A percentile compares a stretch with the other conserved stretches of the same genome.
phyloP scores from a whole-genome alignment of 805 yeast genomes.

The Ogataea saltuana region DNA sequence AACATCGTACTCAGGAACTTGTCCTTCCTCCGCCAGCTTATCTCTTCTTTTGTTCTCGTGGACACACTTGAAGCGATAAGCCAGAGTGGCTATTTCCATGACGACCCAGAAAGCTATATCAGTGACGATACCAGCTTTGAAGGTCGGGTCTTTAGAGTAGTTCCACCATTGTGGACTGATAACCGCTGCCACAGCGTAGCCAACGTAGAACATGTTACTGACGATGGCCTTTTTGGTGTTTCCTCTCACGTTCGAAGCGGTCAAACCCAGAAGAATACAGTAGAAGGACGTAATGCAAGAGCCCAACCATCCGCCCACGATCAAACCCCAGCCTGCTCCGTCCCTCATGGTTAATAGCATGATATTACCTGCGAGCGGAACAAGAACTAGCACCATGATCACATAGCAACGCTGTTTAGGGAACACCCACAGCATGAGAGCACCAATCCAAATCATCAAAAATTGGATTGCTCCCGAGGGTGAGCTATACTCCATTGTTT shows the following conservation, averaged over 20 bases:
- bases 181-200: constrained; percentile 63
- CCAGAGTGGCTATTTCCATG: constrained; percentile 20
- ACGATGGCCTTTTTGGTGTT: constrained; percentile 64
- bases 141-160: constrained; percentile 54
- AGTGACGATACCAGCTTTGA: constrained; percentile 54
- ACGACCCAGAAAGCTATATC: constrained; percentile 46
- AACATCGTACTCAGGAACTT: constrained; percentile 23
- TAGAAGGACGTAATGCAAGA: constrained; percentile 23
- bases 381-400: constrained; percentile 19
- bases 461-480: constrained; percentile 37
- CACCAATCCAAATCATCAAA: constrained; percentile 29
- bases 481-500: constrained; percentile 29
- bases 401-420: constrained; percentile 30
- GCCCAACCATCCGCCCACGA: constrained; percentile 25
- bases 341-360: constrained; percentile 17
- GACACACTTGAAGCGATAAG: constrained; percentile 29
- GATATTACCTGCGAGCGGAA: constrained; percentile 29
- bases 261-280: constrained; percentile 22
- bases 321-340: constrained; percentile 24
- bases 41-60: constrained; percentile 30
- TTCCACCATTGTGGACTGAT: constrained; percentile 71
- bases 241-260: constrained; percentile 56
- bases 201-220: constrained; percentile 57
- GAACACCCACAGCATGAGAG: constrained; percentile 13
- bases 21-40: constrained; percentile 14